Evolutionary conservation across 805 yeast species (phyloP), one percentile per base, ranked within the genome.

Genomic region (Lipomyces starkeyi): DNA sequence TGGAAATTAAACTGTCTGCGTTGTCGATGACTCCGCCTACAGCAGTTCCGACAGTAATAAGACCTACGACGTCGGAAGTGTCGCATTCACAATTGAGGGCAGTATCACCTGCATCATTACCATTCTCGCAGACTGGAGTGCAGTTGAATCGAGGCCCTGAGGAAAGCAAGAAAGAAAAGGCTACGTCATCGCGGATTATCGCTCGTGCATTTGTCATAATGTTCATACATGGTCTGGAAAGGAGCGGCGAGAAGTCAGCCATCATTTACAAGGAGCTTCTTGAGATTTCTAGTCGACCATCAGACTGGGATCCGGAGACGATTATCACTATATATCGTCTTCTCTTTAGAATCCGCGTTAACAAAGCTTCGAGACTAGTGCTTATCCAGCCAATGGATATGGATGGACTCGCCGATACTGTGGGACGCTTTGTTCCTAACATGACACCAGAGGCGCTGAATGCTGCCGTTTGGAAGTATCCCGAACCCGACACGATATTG

Each of bases 351-450:
- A 78, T 88, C 0, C 80, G 94, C 62, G 80, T 80, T 0, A 83
- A 87, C 1, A 74, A 79, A 14, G 82, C 82, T 2, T 80, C 81
- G 5, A 77, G 76, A 47, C 77, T 89, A 1, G 85, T 81, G 73
- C 78, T 89, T 56, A 77, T 86, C 2, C 78, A 81, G 7, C 89
- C 90, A 3, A 75, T 77, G 0, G 91, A 90, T 74, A 85, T 88
- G 81, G 89, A 86, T 55, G 92, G 91, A 0, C 77, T 90, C 20
- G 85, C 91, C 9, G 84, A 87, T 2, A 83, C 87, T 0, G 81
- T 89, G 63, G 83, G 84, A 3, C 80, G 91, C 74, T 85, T 86
- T 67, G 73, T 77, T 34, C 77, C 74, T 22, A 68, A 74, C 52
- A 76, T 71, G 75, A 72, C 68, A 7, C 67, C 58, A 58, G 78